phyloP scores from a whole-genome alignment of 2,329 filamentous ascomycete species.

The Colletotrichum truncatum region DNA sequence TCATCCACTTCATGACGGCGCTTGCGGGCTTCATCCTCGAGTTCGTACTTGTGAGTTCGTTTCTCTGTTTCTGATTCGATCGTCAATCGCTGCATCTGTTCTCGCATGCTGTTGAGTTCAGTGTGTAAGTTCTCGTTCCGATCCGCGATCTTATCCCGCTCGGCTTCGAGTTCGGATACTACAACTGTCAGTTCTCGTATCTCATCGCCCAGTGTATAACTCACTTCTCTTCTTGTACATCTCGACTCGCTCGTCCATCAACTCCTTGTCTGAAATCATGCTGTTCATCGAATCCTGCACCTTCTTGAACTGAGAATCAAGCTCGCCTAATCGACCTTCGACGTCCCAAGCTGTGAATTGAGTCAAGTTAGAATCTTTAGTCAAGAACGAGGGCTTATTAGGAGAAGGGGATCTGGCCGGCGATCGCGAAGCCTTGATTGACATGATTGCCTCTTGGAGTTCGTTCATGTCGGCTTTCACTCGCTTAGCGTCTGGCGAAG shows the following conservation, averaged over 20 bases:
- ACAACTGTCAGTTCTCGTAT: conserved; percentile 25
- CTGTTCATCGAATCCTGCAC: conserved; percentile 78
- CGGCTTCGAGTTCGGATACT: conserved; percentile 60
- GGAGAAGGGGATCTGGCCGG: conserved; percentile 54
- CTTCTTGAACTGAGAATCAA: conserved; percentile 78
- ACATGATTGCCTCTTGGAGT: conserved; percentile 38
- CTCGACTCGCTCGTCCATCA: conserved; percentile 78
- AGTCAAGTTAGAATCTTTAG: conserved; percentile 77
- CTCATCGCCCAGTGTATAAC: conserved; percentile 37
- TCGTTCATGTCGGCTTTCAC: conserved; percentile 32
- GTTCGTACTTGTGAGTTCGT: conserved; percentile 56
- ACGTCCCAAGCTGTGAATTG: conserved; percentile 79
- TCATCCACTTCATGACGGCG: conserved; percentile 66
- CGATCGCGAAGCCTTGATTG: conserved; percentile 45
- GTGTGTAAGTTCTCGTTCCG: conserved; percentile 63
- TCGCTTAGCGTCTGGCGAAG: conserved; percentile 27
- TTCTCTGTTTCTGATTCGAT: conserved; percentile 52
- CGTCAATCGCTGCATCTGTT: conserved; percentile 49
- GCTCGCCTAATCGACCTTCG: conserved; percentile 76
- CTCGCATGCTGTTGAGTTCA: conserved; percentile 63
- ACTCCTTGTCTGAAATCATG: conserved; percentile 73
- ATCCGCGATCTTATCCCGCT: conserved; percentile 55
- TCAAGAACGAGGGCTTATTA: conserved; percentile 65
- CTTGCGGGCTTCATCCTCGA: conserved; percentile 63
- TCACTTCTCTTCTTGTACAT: conserved; percentile 79